Evolutionary conservation across 2,329 filamentous ascomycete genomes (phyloP), one percentile per base, ranked within the genome.

Genomic region (Xylariaceae sp.): DNA sequence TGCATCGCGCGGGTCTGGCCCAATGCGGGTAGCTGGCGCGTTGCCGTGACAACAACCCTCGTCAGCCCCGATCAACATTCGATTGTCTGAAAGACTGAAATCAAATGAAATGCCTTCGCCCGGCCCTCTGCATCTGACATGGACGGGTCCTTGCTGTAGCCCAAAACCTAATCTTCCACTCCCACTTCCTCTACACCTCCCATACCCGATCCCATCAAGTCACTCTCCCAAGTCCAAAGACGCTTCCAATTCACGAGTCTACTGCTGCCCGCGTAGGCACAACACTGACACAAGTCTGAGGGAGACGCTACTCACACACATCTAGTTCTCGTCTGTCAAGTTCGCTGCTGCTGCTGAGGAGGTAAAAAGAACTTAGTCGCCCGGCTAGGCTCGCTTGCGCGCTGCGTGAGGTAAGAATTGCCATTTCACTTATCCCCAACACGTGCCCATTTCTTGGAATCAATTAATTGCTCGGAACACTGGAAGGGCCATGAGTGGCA

Each of bases 311-410:
- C 62, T 64, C 58, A 62, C 56, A 58, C 44, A 35, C 50, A 55
- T 62, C 54, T 60, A 63, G 63, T 61, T 65, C 56, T 62, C 60
- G 59, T 58, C 60, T 55, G 56, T 60, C 63, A 62, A 62, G 63
- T 66, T 66, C 56, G 59, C 62, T 62, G 53, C 55, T 62, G 58
- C 62, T 66, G 63, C 65, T 67, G 65, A 65, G 48, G 55, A 64
- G 51, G 51, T 55, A 49, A 32, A 54, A 63, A 60, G 49, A 58
- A 33, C 39, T 53, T n/a, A 54, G 55, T 56, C 62, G 63, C 64
- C 65, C 65, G 64, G 65, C 65, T 62, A 62, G 63, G 58, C 64
- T 66, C 63, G 65, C 65, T 66, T 67, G 65, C 63, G 52, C 54
- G 63, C 65, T 66, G 65, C 62, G 65, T 66, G 65, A 67, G 64